Evolutionary conservation across 2,329 filamentous ascomycete genomes (phyloP).

Genomic region (Cryphonectria naterciae): DNA sequence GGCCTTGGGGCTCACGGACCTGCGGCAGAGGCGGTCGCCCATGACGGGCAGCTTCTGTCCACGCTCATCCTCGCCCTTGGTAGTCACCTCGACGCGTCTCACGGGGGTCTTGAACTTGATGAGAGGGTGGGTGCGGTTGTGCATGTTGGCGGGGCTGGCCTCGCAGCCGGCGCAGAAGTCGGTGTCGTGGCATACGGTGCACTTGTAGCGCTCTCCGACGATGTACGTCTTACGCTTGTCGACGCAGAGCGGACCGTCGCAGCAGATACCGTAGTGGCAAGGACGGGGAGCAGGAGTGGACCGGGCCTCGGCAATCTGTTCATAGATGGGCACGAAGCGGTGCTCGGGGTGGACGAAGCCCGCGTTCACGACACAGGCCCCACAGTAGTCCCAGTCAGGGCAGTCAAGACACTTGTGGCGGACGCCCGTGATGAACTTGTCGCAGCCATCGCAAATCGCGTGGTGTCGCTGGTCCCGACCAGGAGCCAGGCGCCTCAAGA

Average conservation of each 20-base stretch:
- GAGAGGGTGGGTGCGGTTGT: constrained; percentile 95
- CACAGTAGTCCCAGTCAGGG: constrained; percentile 97
- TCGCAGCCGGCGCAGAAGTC: constrained; percentile 97
- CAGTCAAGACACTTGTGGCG: constrained; percentile 97
- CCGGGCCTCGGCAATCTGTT: constrained; percentile 48
- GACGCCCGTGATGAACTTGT: constrained; percentile 82
- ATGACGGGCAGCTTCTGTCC: constrained; percentile 69
- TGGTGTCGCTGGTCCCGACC: constrained; percentile 83
- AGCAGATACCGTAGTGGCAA: constrained; percentile 85
- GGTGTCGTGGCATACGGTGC: constrained; percentile 89
- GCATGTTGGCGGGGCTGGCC: constrained; percentile 78
- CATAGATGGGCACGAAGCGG: constrained; percentile 87
- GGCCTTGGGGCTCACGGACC: constrained; percentile 49
- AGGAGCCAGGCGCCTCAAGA: constrained; percentile 71
- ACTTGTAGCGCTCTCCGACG: constrained; percentile 90
- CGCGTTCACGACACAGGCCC: constrained; percentile 71
- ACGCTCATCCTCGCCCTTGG: constrained; percentile 74
- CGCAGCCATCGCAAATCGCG: constrained; percentile 93
- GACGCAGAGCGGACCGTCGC: constrained; percentile 88
- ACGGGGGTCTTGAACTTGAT: constrained; percentile 97
- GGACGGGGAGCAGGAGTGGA: constrained; percentile 49
- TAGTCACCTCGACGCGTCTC: constrained; percentile 84
- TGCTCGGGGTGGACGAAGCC: constrained; percentile 76
- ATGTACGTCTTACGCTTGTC: constrained; percentile 70
- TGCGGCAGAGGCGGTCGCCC: constrained; percentile 62